Base-by-base conservation (phyloP, 805 yeast genomes). In the Starmera amethionina region DNA sequence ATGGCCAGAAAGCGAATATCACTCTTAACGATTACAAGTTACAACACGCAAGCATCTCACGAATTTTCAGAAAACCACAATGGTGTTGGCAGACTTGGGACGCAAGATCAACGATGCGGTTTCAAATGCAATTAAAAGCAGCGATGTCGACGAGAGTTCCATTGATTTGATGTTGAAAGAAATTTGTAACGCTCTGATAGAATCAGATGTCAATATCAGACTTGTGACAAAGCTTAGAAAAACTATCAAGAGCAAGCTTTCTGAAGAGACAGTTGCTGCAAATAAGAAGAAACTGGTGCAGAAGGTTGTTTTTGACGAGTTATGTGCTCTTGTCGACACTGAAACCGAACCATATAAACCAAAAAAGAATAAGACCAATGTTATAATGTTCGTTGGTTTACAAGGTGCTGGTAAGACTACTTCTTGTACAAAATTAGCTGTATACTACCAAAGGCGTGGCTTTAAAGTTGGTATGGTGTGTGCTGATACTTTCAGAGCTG, bases 371-470 rank as follows among this genome's bases (percentile, higher is more conserved):
- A 73, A 75, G 52, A 57, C 77, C 9, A 77, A 82, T 55, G 84
- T 90, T 29, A 82, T 93, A 48, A 93, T 93, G 98, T 84, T 93
- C 72, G 98, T 93, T 43, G 98, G 98, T 58, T 69, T 93, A 44
- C 98, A 93, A 62, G 98, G 98, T 67, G 93, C 97, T 11, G 98
- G 98, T 73, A 93, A 93, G 60, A 93, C 98, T 29, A 93, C 98
- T 0, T 80, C 96, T 3, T 89, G 97, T 77, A 93, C 98, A 2
- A 93, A 93, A 54, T 69, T 90, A 52, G 98, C 98, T 0, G 95
- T 87, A 2, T 89, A 85, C 59, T 93, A 93, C 59, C 90, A 88
- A 55, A 77, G 89, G 56, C 72, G 97, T 55, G 97, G 97, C 3
- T 87, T 80, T 64, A 89, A 88, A 59, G 95, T 87, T 36, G 97